Percentiles rank a stretch among this genome's conserved stretches.
Conservation (phyloP, 2,329 filamentous ascomycete species). For the Trichoderma breve region DNA sequence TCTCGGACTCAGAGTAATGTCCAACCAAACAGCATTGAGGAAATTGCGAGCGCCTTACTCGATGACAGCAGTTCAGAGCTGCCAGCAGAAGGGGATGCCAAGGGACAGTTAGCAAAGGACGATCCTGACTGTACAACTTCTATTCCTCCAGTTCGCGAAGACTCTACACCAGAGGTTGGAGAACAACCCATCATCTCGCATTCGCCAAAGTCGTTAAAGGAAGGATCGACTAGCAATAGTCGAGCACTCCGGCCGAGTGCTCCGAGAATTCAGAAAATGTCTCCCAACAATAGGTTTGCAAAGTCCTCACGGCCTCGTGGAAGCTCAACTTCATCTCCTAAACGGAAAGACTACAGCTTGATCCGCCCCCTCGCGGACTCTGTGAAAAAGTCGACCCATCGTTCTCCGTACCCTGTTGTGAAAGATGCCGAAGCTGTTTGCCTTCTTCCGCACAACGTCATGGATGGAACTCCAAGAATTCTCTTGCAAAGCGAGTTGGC, state of each 20-base stretch:
- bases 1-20: slow-evolving; percentile 6
- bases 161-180: neutral
- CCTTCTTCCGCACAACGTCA: slow-evolving; percentile 9
- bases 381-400: slow-evolving; percentile 22
- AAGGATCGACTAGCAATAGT: neutral
- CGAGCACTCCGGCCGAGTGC: neutral
- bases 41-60: slow-evolving; percentile 33
- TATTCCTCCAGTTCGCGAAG: neutral
- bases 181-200: neutral
- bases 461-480: neutral
- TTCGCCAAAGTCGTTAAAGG: neutral
- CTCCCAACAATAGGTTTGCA: slow-evolving; percentile 14
- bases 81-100: slow-evolving; percentile 6
- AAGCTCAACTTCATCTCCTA: slow-evolving; percentile 22
- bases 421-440: neutral
- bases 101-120: neutral
- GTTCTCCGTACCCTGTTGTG: slow-evolving; percentile 23
- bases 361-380: slow-evolving; percentile 22
- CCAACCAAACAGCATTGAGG: slow-evolving; percentile 25
- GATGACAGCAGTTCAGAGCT: slow-evolving; percentile 26
- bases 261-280: slow-evolving; percentile 21
- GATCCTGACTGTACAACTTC: neutral
- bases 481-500: neutral
- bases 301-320: neutral
- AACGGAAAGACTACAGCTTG: slow-evolving; percentile 21